Evolutionary conservation across 2,329 filamentous ascomycete genomes (phyloP).

Genomic region (Paecilomyces dactylethromorphus): DNA sequence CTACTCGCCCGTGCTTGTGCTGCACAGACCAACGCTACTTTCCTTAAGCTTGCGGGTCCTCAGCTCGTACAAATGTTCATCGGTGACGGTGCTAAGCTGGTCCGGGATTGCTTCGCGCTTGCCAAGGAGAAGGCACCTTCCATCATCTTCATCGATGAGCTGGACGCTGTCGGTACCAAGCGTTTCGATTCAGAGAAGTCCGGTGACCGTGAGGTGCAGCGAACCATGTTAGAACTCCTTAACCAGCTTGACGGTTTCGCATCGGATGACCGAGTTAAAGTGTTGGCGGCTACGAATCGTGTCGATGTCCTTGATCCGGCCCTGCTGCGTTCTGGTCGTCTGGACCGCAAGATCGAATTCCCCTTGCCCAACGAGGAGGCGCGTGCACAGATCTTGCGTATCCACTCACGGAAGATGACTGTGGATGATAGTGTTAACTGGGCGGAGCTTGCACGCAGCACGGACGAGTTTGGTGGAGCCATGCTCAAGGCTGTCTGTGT

Average conservation of each 20-base stretch:
- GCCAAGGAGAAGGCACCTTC: slow-evolving; percentile 98
- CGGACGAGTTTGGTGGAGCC: slow-evolving; percentile 95
- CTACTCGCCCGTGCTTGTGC: slow-evolving; percentile 86
- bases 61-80: slow-evolving; percentile 99
- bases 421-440: slow-evolving; percentile 92
- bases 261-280: slow-evolving; percentile 93
- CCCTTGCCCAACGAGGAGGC: slow-evolving; percentile 97
- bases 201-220: slow-evolving; percentile 93
- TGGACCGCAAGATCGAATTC: slow-evolving; percentile 98
- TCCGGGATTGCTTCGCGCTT: slow-evolving; percentile 93
- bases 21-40: slow-evolving; percentile 95
- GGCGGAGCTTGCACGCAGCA: slow-evolving; percentile 89
- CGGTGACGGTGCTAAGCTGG: slow-evolving; percentile 93
- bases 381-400: slow-evolving; percentile 91
- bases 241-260: slow-evolving; percentile 98
- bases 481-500: slow-evolving; percentile 98
- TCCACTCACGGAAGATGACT: slow-evolving; percentile 97
- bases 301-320: slow-evolving; percentile 91
- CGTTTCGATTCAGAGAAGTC: slow-evolving; percentile 98
- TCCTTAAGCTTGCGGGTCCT: slow-evolving; percentile 94
- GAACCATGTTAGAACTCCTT: slow-evolving; percentile 96
- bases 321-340: slow-evolving; percentile 79
- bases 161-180: slow-evolving; percentile 97
- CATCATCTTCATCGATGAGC: slow-evolving; percentile 98
- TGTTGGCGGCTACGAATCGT: slow-evolving; percentile 88